Base-by-base conservation (phyloP, 495 filamentous ascomycete species). In the Neurospora sp. region DNA sequence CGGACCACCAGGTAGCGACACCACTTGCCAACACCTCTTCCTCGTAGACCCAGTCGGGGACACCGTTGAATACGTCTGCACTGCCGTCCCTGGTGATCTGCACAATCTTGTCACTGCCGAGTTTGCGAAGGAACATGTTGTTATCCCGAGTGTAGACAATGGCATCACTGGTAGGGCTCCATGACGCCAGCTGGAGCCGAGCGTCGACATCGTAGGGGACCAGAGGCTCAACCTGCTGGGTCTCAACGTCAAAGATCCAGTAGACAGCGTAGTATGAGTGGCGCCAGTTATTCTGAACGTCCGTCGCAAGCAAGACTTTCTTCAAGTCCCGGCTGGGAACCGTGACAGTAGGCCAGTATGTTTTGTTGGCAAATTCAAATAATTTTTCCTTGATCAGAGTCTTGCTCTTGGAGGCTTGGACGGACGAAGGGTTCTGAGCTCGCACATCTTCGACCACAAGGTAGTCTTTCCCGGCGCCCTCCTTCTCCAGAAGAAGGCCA, bases 31-130 rank as follows among this genome's bases (percentile, higher is more conserved):
- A 92, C 7, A 99, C 94, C 81, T 99, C 96, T 79, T 99, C 96
- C 79, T 99, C 96, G 76, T 98, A 99, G 0, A 99, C 96, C 96
- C 96, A 99, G 81, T 99, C 96, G 0, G 96, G 96, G n/a, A 97
- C 89, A 27, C 96, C 96, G 77, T 98, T 96, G 85, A 99, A 98
- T 18, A 96, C 87, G 73, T 98, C 88, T 3, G 86, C 81, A 1
- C 94, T 92, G 46, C 96, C 96, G 80, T 98, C 94, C 74, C 84
- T 90, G 16, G 96, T 99, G 73, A 99, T 91, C 73, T 90, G 89
- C 5, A 84, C 86, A 16, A 94, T 89, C 70, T 83, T 82, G 37
- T 84, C 74, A 59, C 76, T 77, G 39, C 75, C 83, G 44, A 98
- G 78, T 54, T 90, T 89, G 59, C 96, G 91, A 35, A 97, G 78